These are phyloP conservation scores for Naganishia sp. DNA, from an alignment of 1,284 basidiomycete species.

Conservation along the genomic window DNA sequence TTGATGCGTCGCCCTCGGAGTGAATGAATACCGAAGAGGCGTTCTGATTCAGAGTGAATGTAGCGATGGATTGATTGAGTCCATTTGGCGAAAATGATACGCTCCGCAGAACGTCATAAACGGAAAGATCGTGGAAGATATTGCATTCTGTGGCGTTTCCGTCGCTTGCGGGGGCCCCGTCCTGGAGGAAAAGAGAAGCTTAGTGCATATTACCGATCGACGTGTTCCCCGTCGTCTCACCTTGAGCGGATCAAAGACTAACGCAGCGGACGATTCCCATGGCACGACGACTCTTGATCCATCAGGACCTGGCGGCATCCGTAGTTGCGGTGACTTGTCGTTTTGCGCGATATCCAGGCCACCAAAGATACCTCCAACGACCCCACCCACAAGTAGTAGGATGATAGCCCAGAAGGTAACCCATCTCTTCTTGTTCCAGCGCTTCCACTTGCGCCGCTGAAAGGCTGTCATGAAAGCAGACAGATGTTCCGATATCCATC, in stretches of 20 bases:
- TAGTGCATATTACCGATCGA: constrained; percentile 2
- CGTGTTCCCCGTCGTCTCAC: background rate
- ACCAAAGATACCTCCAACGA: constrained; percentile 25
- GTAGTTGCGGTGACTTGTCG: background rate
- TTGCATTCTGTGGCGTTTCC: constrained; percentile 46
- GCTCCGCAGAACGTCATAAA: constrained; percentile 29
- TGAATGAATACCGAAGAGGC: constrained; percentile 42
- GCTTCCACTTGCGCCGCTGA: constrained; percentile 21
- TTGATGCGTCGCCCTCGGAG: constrained; percentile 46
- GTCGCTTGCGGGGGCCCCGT: constrained; percentile 45
- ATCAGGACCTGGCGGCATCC: constrained; percentile 22
- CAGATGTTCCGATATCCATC: constrained; percentile 13
- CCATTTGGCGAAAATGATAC: constrained; percentile 44
- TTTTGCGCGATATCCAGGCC: constrained; percentile 11
- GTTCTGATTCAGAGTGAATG: constrained; percentile 31
- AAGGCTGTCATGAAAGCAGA: background rate
- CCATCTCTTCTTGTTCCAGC: constrained; percentile 30
- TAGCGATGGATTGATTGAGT: constrained; percentile 36
- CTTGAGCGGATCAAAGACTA: constrained; percentile 30
- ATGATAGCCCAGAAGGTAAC: background rate
- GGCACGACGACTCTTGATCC: constrained; percentile 28
- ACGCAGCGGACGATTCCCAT: constrained; percentile 23
- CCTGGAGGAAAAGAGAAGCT: constrained; percentile 9
- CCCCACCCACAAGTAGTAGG: constrained; percentile 12
- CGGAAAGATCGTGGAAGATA: constrained; percentile 34